Evolutionary conservation across 768 basidiomycete species (phyloP).

Genomic region (Floccularia luteovirens): DNA sequence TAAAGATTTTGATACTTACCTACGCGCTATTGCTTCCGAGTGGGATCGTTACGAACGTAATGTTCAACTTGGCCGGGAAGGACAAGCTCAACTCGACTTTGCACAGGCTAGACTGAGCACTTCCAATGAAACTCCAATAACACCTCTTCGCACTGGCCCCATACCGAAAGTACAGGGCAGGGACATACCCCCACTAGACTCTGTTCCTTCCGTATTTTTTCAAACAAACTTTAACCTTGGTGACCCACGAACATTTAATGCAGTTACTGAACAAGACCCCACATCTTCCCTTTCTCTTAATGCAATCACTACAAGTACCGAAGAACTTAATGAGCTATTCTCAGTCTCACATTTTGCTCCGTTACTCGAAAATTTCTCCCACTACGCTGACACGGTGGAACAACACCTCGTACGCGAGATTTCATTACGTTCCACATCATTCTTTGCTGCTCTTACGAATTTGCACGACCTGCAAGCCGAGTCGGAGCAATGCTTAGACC

Average conservation of each 20-base stretch:
- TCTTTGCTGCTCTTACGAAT: slow-evolving; percentile 95
- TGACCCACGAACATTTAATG: slow-evolving; percentile 67
- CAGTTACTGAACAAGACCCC: slow-evolving; percentile 56
- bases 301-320: too few species aligned
- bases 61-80: slow-evolving; percentile 26
- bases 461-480: slow-evolving; percentile 89
- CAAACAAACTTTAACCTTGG: slow-evolving; percentile 70
- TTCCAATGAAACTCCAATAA: slow-evolving; percentile 7
- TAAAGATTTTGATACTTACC: slow-evolving; percentile 82
- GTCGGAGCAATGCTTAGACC: slow-evolving; percentile 72
- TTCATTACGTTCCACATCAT: slow-evolving; percentile 81
- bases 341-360: slow-evolving; percentile 62
- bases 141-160: slow-evolving; percentile 15
- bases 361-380: slow-evolving; percentile 83
- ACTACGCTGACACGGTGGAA: slow-evolving; percentile 90
- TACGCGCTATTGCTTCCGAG: slow-evolving; percentile 62
- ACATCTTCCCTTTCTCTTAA: slow-evolving; percentile 20
- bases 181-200: slow-evolving; percentile 60
- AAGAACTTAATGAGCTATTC: slow-evolving; percentile 42
- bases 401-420: slow-evolving; percentile 93
- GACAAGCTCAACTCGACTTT: slow-evolving; percentile 30
- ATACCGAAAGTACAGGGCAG: slow-evolving; percentile 23
- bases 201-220: slow-evolving; percentile 82
- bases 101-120: slow-evolving; percentile 14
- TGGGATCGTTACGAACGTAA: slow-evolving; percentile 68